Base-by-base conservation (phyloP, 495 filamentous ascomycete genomes). In the Talaromyces ruber region DNA sequence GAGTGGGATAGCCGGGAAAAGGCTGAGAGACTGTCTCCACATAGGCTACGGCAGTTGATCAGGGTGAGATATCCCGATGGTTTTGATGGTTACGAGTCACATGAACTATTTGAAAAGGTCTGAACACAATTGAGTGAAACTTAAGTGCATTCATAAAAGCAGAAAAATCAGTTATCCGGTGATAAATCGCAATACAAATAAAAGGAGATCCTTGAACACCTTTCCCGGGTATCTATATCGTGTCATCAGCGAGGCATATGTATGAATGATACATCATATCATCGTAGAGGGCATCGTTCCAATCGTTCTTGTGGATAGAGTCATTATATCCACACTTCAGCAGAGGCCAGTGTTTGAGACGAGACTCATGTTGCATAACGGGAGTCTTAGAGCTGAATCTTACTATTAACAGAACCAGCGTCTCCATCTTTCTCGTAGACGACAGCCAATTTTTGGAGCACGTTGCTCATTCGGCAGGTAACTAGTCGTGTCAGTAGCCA, bases 401-500 rank as follows among this genome's bases (percentile, higher is more conserved):
- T 18, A 22, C 9, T 21, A 25, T 54, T 26, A 28, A 54, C 22
- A n/a, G 24, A 22, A 52, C 47, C 18, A 14, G 24, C 5, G 21
- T n/a, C 16, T 24, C 24, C 28, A 7, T 62, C 29, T 29, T 56
- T 43, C 29, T 62, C 60, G 28, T 56, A 62, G 11, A 62, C 51
- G 32, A 21, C 51, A 14, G 60, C 60, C 24, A 62, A 29, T 62
- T 57, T 34, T 39, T 47, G 50, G 43, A 62, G 60, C 21, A 62
- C 32, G 11, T 56, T 56, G 51, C 60, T 47, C 60, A 62, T 62
- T 55, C 60, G 50, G 26, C 52, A 43, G 29, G 60, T 56, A 39
- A 39, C 34, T 39, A 39, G 34, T 4, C 16, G 16, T 1, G 34
- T 39, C 14, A 39, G 21, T 34, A 7, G 14, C n/a, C 21, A 32